Base-by-base conservation (phyloP, 202 grass and related monocot species). In the Eragrostis tef region DNA sequence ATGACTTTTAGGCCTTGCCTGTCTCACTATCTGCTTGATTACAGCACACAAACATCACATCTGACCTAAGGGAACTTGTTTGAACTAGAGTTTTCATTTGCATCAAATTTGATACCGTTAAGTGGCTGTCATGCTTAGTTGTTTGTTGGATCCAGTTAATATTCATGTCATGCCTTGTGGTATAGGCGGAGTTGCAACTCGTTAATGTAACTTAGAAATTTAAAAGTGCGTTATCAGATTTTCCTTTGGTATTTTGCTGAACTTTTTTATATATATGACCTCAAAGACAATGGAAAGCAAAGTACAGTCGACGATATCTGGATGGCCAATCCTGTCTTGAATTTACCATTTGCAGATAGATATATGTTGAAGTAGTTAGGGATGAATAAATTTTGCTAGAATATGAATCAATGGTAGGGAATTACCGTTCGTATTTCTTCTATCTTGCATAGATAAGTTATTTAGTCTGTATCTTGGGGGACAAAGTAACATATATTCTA, bases 281-380 rank as follows among this genome's bases (percentile, higher is more conserved):
- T 61, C 59, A 12, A 62, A 69, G 42, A 17, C 25, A 21, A 50
- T 60, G 21, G 9, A 39, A 54, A 7, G 10, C n/a, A n/a, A n/a
- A n/a, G 5, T 62, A 6, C 54, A 31, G 1, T 49, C 57, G 7
- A 34, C 6, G 8, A 52, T 34, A 57, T 3, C 21, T 54, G 45
- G 69, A 31, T 79, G 54, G 42, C 11, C 73, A 13, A 3, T 16
- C 27, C 52, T 62, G 6, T 47, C n/a, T 4, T 51, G 6, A 74
- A 12, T 45, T 16, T 27, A 78, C 9, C 2, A 39, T 71, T 1
- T 79, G 39, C n/a, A 60, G 15, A 5, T 44, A 78, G 20, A 45
- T 79, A 66, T 66, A 6, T 54, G 3, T 60, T 60, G 4, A 74
- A 81, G n/a, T n/a, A n/a, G n/a, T n/a, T n/a, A n/a, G n/a, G n/a